These are phyloP conservation scores for Sanghuangporus sanghuang DNA, from an alignment of 1,284 basidiomycete species.

Conservation along the genomic window DNA sequence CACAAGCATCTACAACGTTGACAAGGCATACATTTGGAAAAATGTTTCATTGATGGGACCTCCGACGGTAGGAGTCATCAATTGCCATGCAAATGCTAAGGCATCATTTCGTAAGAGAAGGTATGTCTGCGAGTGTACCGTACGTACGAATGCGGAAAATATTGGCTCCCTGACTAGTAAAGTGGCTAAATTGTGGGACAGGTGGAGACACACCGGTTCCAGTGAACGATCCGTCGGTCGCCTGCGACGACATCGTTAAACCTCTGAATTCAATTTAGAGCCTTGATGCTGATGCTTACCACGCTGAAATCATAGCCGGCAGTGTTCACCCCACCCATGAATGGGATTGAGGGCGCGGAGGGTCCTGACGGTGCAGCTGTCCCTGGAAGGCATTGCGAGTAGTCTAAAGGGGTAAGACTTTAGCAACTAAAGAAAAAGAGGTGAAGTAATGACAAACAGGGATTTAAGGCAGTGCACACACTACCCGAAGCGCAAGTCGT, in stretches of 20 bases:
- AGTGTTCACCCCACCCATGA: constrained; percentile 22
- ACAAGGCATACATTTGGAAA: constrained; percentile 18
- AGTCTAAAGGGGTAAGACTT: constrained; percentile 22
- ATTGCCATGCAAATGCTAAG: constrained; percentile 30
- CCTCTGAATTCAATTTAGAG: neutral
- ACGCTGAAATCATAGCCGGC: constrained; percentile 24
- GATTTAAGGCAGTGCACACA: constrained; percentile 27
- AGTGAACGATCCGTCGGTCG: constrained; percentile 23
- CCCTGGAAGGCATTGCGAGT: constrained; percentile 32
- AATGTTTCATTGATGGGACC: constrained; percentile 27
- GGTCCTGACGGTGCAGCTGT: constrained; percentile 18
- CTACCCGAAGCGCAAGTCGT: constrained; percentile 29
- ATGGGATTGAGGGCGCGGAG: neutral
- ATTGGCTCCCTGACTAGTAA: constrained; percentile 21
- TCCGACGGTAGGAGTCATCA: constrained; percentile 26
- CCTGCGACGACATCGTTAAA: neutral
- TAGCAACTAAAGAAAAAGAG: neutral
- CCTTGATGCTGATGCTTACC: neutral
- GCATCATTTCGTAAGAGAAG: constrained; percentile 18
- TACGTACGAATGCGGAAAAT: constrained; percentile 20
- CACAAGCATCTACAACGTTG: neutral
- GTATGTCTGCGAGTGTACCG: neutral
- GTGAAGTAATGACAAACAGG: constrained; percentile 20
- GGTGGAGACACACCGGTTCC: constrained; percentile 20
- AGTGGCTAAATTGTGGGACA: constrained; percentile 18